phyloP scores from a whole-genome alignment of 805 yeast species.

The Wickerhamomyces ciferrii region DNA sequence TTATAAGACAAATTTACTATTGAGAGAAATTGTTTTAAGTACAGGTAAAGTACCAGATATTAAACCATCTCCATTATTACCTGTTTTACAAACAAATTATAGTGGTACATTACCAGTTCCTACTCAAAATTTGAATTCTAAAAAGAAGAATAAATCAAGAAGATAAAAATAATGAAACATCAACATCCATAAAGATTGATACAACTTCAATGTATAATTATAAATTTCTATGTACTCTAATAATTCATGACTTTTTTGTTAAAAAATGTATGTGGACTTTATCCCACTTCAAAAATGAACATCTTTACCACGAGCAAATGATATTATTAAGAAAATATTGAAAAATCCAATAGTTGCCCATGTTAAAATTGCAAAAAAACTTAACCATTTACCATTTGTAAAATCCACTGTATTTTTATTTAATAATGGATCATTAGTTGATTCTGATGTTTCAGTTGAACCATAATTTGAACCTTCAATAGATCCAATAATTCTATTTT shows the following conservation, averaged over 20 bases:
- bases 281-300: constrained; percentile 41
- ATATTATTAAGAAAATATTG: constrained; percentile 61
- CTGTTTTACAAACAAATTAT: constrained; percentile 69
- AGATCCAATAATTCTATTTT: neutral
- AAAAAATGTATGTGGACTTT: neutral
- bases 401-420: constrained; percentile 44
- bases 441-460: constrained; percentile 2
- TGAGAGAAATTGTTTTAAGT: constrained; percentile 37
- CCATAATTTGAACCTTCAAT: constrained; percentile 24
- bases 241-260: neutral
- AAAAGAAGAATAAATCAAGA: constrained; percentile 17
- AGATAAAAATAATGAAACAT: constrained; percentile 11
- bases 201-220: no score
- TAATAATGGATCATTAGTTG: constrained; percentile 1
- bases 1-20: constrained; percentile 36
- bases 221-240: neutral
- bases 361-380: constrained; percentile 48
- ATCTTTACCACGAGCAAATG: constrained; percentile 45
- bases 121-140: constrained; percentile 18
- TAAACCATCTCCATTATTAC: constrained; percentile 39
- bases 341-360: constrained; percentile 71
- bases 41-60: constrained; percentile 29
- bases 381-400: constrained; percentile 58
- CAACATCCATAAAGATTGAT: no score
- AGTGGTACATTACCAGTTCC: constrained; percentile 75